phyloP scores from a whole-genome alignment of 257 asterid species.

The Knoxia roxburghii region DNA sequence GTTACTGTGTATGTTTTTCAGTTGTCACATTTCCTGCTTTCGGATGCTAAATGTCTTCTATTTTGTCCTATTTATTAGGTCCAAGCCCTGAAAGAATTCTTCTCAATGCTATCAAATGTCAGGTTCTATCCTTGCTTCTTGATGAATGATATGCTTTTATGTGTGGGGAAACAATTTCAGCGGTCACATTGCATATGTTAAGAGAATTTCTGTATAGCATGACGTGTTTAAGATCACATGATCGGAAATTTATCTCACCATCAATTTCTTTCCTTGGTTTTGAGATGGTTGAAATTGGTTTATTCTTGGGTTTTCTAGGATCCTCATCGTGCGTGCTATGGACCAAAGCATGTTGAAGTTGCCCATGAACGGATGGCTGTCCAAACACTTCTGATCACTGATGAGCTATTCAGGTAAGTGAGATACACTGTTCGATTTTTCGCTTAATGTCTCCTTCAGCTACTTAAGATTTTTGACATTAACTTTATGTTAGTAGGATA shows the following conservation, averaged over 20 bases:
- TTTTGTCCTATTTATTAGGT: constrained; percentile 51
- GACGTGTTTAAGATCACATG: not conserved
- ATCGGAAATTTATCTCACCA: not conserved
- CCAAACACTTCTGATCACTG: constrained; percentile 91
- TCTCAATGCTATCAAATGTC: constrained; percentile 91
- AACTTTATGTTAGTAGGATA: not conserved
- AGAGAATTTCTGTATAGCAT: not conserved
- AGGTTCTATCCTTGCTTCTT: constrained; percentile 37
- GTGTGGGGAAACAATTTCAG: not conserved
- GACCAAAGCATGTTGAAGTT: constrained; percentile 96
- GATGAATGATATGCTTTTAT: constrained; percentile 10
- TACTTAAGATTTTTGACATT: not conserved
- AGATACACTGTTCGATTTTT: not conserved
- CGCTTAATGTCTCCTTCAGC: not conserved
- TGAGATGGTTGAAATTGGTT: constrained; percentile 6
- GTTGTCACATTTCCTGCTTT: constrained; percentile 6
- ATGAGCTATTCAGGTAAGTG: constrained; percentile 83
- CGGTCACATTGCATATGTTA: not conserved
- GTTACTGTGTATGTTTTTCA: not conserved
- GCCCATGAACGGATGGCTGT: constrained; percentile 95
- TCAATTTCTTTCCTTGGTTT: not conserved
- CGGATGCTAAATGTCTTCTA: constrained; percentile 4
- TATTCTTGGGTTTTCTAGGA: constrained; percentile 44
- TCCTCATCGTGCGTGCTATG: constrained; percentile 89
- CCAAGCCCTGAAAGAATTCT: constrained; percentile 82